Evolutionary conservation across 2,329 filamentous ascomycete genomes (phyloP), one percentile per base, ranked within the genome.

Genomic region (Cladophialophora yegresii): DNA sequence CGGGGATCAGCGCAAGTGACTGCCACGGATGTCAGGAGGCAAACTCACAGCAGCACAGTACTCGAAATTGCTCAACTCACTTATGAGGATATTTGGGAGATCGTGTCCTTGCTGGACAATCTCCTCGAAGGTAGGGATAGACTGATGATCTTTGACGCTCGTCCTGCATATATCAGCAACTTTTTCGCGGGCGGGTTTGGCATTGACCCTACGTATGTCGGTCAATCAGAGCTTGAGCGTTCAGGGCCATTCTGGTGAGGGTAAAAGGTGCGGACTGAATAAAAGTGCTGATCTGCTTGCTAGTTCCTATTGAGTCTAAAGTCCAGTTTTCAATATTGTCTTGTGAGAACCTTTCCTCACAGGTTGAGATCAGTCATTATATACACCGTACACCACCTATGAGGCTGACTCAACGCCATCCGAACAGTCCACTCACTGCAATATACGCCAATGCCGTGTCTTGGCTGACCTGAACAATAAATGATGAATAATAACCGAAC

Each of bases 1-100:
- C 65, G 62, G 8, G 65, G 65, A 51, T 67, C 65, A 3, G 62
- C 65, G 12, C 65, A 64, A n/a, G 33, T 64, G 61, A 67, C 62
- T 64, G 12, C 13, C 22, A 32, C 30, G 8, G 12, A 9, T 6
- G 50, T 63, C 40, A 63, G 62, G n/a, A 9, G 7, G 5, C 8
- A 16, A 43, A 8, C 3, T 28, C 26, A 6, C 16, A 5, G 20
- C 16, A 33, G 13, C 33, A 54, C 51, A 28, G 8, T 26, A 3
- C 20, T 43, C 28, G 43, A 30, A 28, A n/a, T 22, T 32, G 12
- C 8, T 12, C 12, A 23, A 53, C 56, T 61, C 23, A 64, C 62
- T 61, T 43, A 64, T 64, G 13, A 64, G 40, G 33, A 64, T 57
- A 20, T 58, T 57, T 6, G 51, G 43, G 8, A 64, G 28, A 28